Percentiles rank a stretch among this genome's conserved stretches.
phyloP scores from a whole-genome alignment of 331 rosid genomes.

The Arachis monticola region DNA sequence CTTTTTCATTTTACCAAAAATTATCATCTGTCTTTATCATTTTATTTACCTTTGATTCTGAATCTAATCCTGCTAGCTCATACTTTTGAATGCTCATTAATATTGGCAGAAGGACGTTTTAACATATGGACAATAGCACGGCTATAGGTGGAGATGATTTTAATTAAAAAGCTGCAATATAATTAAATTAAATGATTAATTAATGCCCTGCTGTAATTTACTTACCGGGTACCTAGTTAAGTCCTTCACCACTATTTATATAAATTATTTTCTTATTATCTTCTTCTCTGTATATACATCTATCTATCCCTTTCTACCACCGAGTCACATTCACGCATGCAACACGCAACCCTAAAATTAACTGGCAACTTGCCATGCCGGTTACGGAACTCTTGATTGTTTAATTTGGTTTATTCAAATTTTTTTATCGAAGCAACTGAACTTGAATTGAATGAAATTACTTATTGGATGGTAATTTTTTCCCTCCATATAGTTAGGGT shows the following conservation, averaged over 20 bases:
- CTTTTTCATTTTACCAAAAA: no score
- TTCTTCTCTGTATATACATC: background rate
- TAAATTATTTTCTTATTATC: no score
- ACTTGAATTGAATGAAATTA: no score
- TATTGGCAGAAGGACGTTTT: constrained; percentile 11
- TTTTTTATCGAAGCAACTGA: no score
- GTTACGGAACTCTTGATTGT: background rate
- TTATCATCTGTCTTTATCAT: no score
- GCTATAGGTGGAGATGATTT: constrained; percentile 9
- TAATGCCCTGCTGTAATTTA: background rate
- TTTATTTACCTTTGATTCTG: background rate
- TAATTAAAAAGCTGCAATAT: constrained; percentile 19
- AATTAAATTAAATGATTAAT: constrained; percentile 18
- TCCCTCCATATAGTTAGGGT: no score
- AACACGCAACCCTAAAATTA: constrained; percentile 26
- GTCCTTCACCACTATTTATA: constrained; percentile 3
- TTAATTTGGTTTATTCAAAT: no score
- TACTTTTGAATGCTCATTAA: constrained; percentile 7
- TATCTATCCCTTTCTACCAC: background rate
- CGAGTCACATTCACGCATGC: constrained; percentile 44
- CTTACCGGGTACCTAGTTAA: background rate
- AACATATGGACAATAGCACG: constrained; percentile 22
- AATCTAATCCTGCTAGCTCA: background rate
- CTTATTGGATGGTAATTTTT: no score
- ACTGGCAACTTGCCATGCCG: constrained; percentile 22